These are phyloP conservation scores for Solanum chiquidenum DNA, from an alignment of 257 asterid species.

Conservation along the genomic window DNA sequence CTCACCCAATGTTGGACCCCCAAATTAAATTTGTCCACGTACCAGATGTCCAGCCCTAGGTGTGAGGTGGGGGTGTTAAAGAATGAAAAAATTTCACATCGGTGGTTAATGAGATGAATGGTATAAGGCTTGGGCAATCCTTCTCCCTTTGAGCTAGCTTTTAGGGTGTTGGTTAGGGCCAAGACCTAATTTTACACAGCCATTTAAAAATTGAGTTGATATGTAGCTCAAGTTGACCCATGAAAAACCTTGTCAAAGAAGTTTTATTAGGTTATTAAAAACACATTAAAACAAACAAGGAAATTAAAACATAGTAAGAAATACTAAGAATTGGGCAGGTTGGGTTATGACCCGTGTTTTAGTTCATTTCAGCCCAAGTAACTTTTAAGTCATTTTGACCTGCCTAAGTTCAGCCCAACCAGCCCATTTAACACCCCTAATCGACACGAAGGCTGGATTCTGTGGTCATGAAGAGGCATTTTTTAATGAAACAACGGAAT, in stretches of 20 bases:
- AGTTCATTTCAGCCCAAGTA: neutral
- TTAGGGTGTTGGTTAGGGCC: neutral
- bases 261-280: neutral
- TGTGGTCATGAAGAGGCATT: neutral
- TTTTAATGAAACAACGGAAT: neutral
- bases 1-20: neutral
- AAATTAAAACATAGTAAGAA: neutral
- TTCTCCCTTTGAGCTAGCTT: neutral
- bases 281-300: neutral
- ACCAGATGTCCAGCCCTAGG: neutral
- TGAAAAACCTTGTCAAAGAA: neutral
- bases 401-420: neutral
- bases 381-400: neutral
- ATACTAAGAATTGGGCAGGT: neutral
- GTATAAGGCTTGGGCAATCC: neutral
- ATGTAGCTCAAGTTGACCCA: neutral
- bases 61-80: neutral
- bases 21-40: neutral
- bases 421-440: neutral
- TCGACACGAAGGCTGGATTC: neutral
- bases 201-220: neutral
- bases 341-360: neutral
- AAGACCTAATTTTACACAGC: neutral
- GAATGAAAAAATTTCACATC: neutral
- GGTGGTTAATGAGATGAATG: neutral